phyloP scores from a whole-genome alignment of 257 asterid genomes.

The Przewalskia tangutica region DNA sequence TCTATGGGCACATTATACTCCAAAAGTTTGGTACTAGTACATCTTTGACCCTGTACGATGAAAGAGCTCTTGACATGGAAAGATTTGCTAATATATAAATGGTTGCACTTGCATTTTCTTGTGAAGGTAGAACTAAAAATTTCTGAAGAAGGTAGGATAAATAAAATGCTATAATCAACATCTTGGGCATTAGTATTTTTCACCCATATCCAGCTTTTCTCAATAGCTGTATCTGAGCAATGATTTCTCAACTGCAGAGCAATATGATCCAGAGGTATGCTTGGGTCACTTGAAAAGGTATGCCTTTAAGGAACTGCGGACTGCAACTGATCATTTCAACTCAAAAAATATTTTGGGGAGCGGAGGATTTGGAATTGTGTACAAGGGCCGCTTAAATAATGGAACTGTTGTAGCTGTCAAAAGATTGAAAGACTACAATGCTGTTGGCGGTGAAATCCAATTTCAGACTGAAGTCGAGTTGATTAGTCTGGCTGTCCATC shows the following conservation, averaged over 20 bases:
- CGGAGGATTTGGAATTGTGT: conserved; percentile 35
- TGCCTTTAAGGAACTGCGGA: conserved; percentile 15
- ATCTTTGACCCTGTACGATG: not conserved
- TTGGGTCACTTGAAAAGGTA: conserved; percentile 23
- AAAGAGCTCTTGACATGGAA: not conserved
- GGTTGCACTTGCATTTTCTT: not conserved
- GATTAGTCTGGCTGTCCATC: conserved; percentile 30
- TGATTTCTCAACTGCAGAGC: not conserved
- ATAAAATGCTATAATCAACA: not conserved
- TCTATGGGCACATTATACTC: not conserved
- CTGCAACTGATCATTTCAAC: conserved; percentile 28
- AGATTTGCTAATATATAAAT: not conserved
- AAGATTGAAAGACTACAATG: conserved; percentile 16
- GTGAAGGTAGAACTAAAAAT: not conserved
- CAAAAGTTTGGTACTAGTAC: not conserved
- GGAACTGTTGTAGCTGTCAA: conserved; percentile 28
- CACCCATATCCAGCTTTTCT: not conserved
- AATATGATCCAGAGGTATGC: conserved; percentile 16
- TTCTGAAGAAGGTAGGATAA: not conserved
- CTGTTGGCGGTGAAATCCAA: conserved; percentile 18
- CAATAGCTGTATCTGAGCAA: not conserved
- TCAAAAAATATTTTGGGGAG: conserved; percentile 23
- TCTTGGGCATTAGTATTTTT: not conserved
- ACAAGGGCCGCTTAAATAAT: conserved; percentile 21
- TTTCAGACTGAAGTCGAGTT: conserved; percentile 33